Base-by-base conservation (phyloP, 2,329 filamentous ascomycete genomes). In the Curvularia hawaiiensis region DNA sequence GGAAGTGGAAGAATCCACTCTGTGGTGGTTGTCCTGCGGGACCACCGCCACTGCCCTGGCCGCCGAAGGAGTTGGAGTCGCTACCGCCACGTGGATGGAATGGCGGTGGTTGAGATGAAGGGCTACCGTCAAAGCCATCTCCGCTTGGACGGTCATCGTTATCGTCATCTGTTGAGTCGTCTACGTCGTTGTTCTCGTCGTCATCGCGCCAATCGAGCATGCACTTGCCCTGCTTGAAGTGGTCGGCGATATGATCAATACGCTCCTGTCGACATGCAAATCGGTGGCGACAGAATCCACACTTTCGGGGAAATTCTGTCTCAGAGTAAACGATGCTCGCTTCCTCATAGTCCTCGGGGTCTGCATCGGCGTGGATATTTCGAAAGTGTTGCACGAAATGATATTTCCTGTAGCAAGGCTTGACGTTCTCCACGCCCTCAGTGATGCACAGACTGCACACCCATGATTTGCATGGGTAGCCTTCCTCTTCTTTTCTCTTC, bases 401-500 rank as follows among this genome's bases (percentile, higher is more conserved):
- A 52, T 76, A 75, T 41, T 71, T 71, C 46, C 74, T 58, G 51
- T 74, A 76, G 63, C 73, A 75, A 7, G 74, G 73, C 57, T 73
- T 74, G 31, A 75, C 72, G 24, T 73, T 72, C 54, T 74, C 72
- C 5, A 69, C 68, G 4, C 70, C 71, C 28, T 67, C 64, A 41
- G 58, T 67, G 14, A 60, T 63, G 52, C 74, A 75, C 39, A 76
- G 56, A 56, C 65, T 74, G 52, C 73, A 75, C 3, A 71, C 62
- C 72, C 72, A 74, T 8, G 66, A 71, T 48, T 72, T 71, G 52
- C 70, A 70, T 43, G 74, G 74, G 50, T 76, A 76, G 9, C 69
- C 70, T 50, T 76, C 73, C 52, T 76, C 73, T 43, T 76, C 74
- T 33, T 76, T 75, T 48, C 74, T 65, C 61, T 75, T 76, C 74